Conservation (phyloP, 257 asterid species). For the Solanum bukasovii region DNA sequence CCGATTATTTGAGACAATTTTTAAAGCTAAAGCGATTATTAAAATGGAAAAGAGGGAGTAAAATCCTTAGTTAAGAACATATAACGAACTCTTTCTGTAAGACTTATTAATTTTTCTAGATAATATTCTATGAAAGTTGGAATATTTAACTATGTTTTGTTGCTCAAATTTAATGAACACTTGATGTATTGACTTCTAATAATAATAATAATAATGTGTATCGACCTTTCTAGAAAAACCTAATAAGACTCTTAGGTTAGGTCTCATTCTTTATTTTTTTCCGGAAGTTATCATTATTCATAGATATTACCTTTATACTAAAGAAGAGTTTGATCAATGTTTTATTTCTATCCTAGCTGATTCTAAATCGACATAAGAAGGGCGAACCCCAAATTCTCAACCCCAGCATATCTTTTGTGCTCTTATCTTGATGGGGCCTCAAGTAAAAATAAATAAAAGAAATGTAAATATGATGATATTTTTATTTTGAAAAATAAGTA, state of each 20-base stretch:
- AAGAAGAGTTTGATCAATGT: no score
- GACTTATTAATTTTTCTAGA: neutral
- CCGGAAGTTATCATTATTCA: neutral
- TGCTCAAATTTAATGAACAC: neutral
- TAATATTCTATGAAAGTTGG: neutral
- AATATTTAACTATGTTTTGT: neutral
- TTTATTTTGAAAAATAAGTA: neutral
- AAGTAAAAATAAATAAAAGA: neutral
- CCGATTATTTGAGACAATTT: no score
- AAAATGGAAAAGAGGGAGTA: neutral
- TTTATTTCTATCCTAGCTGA: no score
- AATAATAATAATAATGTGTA: neutral
- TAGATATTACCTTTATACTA: no score
- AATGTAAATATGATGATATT: neutral
- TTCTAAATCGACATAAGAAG: no score
- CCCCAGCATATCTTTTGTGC: no score
- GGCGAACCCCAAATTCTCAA: no score
- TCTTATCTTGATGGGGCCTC: neutral
- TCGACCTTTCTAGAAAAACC: neutral
- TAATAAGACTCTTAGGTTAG: no score
- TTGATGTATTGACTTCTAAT: neutral
- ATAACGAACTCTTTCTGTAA: neutral
- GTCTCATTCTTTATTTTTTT: neutral
- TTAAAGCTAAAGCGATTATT: no score
- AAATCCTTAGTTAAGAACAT: neutral